phyloP scores from a whole-genome alignment of 495 filamentous ascomycete species.

The Neurospora africana region DNA sequence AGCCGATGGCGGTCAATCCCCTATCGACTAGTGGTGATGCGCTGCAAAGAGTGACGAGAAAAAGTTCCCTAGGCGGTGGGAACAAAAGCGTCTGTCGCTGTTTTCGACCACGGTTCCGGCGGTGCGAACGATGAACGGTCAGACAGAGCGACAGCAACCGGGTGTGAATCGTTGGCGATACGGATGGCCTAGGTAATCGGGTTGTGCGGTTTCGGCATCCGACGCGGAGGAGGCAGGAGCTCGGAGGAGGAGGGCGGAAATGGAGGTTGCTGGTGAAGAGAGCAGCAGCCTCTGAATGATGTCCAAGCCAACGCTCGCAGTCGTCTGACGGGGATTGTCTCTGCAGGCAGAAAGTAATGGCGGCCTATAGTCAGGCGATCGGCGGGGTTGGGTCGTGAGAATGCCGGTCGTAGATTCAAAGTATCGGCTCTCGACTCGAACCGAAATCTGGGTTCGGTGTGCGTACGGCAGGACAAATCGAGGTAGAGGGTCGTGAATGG shows the following conservation, averaged over 20 bases:
- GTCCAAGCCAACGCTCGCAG: background rate
- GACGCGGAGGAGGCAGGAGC: background rate
- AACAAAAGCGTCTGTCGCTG: background rate
- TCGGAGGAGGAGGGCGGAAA: background rate
- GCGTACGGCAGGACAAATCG: background rate
- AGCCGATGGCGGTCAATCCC: conserved; percentile 8
- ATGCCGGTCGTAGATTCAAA: background rate
- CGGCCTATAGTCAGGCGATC: background rate
- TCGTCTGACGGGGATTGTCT: background rate
- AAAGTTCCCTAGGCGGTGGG: background rate
- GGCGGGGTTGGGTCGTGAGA: background rate
- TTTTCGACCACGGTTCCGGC: background rate
- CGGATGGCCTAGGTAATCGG: background rate
- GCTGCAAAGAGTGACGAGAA: background rate
- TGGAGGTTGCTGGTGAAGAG: background rate
- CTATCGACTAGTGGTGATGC: background rate
- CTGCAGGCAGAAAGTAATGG: background rate
- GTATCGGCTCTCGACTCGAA: background rate
- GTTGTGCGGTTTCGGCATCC: background rate
- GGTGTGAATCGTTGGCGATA: background rate
- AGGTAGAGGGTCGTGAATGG: background rate
- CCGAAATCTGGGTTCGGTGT: background rate
- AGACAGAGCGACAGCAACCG: background rate
- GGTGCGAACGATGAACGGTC: background rate
- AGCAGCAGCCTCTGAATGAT: background rate